Conservation (phyloP, 371 early-diverging fungal species). For the Rhizopus microsporus region DNA sequence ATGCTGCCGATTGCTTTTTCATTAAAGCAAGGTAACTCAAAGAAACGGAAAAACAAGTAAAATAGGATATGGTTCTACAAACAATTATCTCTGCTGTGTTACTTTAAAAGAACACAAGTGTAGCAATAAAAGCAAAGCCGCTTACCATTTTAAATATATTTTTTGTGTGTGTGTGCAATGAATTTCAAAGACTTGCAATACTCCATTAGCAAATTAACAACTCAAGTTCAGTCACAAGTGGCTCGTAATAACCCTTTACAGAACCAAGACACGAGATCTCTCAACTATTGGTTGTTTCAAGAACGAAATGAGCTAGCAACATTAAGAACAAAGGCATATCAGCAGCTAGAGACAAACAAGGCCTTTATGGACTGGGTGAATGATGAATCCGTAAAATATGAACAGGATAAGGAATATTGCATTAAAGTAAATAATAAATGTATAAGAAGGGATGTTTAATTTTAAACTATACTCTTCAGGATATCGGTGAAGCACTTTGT, state of each 20-base stretch:
- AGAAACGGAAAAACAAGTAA: no score
- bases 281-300: constrained; percentile 46
- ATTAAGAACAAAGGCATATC: constrained; percentile 31
- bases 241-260: constrained; percentile 44
- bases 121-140: no score
- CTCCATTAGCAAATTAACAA: constrained; percentile 32
- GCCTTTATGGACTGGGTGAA: constrained; percentile 33
- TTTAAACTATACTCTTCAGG: constrained; percentile 18
- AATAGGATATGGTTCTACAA: no score
- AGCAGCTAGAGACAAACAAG: constrained; percentile 37
- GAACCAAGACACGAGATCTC: constrained; percentile 37
- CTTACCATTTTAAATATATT: neutral
- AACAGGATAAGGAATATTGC: constrained; percentile 11
- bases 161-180: constrained; percentile 21
- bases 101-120: no score
- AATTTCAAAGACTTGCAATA: constrained; percentile 44
- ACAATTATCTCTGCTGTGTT: no score
- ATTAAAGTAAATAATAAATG: no score
- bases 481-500: constrained; percentile 32
- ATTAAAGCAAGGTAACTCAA: no score
- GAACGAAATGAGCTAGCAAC: constrained; percentile 37
- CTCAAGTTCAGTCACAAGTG: constrained; percentile 35
- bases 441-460: constrained; percentile 9
- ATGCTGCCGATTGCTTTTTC: no score
- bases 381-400: constrained; percentile 23